Conservation (phyloP, 2,329 filamentous ascomycete species). For the Aspergillus awamori region DNA sequence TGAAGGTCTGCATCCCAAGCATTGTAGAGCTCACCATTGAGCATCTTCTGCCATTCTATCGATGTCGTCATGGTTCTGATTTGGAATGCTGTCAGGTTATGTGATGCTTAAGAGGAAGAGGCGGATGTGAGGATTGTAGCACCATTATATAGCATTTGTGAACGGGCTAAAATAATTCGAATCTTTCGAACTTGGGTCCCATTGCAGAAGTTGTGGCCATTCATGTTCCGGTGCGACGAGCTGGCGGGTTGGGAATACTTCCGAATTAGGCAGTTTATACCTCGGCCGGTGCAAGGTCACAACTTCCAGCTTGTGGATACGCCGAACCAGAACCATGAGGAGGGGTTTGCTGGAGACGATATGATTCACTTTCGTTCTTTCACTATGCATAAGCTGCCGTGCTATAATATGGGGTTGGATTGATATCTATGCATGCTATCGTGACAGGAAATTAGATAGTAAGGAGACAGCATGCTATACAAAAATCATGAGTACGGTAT, state of each 20-base stretch:
- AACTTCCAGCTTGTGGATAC: neutral
- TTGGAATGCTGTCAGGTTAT: neutral
- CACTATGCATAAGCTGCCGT: neutral
- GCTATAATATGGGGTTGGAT: neutral
- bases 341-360: neutral
- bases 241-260: conserved; percentile 12
- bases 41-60: conserved; percentile 35
- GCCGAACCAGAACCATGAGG: neutral
- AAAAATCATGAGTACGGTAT: too few relatives aligned
- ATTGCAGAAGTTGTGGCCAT: neutral
- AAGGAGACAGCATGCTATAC: too few relatives aligned
- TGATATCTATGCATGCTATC: too few relatives aligned
- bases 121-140: neutral
- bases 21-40: conserved; percentile 32
- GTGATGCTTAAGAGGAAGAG: neutral
- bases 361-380: too few relatives aligned
- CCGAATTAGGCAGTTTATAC: conserved; percentile 16
- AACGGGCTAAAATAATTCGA: neutral
- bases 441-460: too few relatives aligned
- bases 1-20: conserved; percentile 32
- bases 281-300: neutral
- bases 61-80: conserved; percentile 22
- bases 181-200: neutral
- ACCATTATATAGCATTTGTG: neutral
- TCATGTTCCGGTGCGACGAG: neutral